These are phyloP conservation scores for Colletotrichum kahawae DNA, from an alignment of 2,329 filamentous ascomycete genomes.

Conservation along the genomic window DNA sequence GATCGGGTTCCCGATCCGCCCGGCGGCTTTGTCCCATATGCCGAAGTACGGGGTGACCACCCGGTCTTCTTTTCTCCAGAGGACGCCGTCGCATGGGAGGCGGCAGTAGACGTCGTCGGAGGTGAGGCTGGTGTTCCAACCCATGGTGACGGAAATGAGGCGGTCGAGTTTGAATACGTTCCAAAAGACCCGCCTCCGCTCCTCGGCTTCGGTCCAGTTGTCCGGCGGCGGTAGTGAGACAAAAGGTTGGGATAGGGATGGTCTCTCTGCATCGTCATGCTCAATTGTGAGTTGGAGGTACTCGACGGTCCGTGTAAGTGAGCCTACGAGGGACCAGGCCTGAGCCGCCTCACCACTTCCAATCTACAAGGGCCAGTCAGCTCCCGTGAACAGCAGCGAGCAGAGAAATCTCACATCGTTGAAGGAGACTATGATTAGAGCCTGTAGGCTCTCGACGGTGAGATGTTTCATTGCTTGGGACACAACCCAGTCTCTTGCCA, in stretches of 20 bases:
- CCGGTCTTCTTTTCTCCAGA: constrained; percentile 40
- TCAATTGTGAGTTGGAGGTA: constrained; percentile 35
- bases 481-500: constrained; percentile 27
- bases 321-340: constrained; percentile 35
- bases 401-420: constrained; percentile 31
- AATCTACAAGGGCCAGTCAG: constrained; percentile 28
- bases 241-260: constrained; percentile 31
- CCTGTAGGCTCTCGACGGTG: constrained; percentile 40
- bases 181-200: constrained; percentile 35
- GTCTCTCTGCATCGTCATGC: constrained; percentile 27
- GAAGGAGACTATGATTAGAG: constrained; percentile 40
- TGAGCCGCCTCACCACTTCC: constrained; percentile 29
- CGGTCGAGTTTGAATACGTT: constrained; percentile 33
- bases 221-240: constrained; percentile 29
- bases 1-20: constrained; percentile 35
- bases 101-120: constrained; percentile 32
- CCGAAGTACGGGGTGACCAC: constrained; percentile 44
- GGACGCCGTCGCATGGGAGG: constrained; percentile 38
- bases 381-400: constrained; percentile 24
- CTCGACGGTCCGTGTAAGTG: constrained; percentile 33
- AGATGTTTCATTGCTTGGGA: constrained; percentile 34
- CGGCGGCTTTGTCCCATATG: constrained; percentile 42
- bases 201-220: constrained; percentile 34
- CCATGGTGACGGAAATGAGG: constrained; percentile 26
- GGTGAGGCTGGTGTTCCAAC: constrained; percentile 37